phyloP scores from a whole-genome alignment of 331 rosid species.

The Pyrus hybrid region DNA sequence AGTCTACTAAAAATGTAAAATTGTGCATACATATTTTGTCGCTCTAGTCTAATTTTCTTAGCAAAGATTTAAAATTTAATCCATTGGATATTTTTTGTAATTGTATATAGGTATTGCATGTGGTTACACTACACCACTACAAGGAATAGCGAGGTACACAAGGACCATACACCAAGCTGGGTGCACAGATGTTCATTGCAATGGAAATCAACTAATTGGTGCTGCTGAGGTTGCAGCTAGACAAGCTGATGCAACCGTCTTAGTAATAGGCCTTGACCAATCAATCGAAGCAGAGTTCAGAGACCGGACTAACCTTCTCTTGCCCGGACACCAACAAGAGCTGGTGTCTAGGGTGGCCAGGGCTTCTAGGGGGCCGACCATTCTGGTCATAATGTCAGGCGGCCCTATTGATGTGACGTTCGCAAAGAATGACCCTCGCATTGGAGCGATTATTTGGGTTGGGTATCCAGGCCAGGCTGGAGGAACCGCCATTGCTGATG shows the following conservation, averaged over 20 bases:
- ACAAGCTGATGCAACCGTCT: conserved; percentile 48
- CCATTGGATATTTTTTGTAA: not conserved
- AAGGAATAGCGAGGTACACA: conserved; percentile 69
- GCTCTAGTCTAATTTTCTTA: not conserved
- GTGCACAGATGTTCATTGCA: conserved; percentile 49
- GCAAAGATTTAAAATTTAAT: not conserved
- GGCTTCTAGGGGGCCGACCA: conserved; percentile 66
- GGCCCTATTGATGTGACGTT: conserved; percentile 76
- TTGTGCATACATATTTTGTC: not conserved
- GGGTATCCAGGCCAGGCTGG: conserved; percentile 99
- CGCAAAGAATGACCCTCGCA: conserved; percentile 51
- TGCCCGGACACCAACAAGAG: conserved; percentile 75
- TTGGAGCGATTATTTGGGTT: conserved; percentile 74
- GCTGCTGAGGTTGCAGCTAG: conserved; percentile 54
- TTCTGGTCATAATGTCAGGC: conserved; percentile 76
- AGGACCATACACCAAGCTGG: conserved; percentile 52
- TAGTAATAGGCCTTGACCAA: conserved; percentile 84
- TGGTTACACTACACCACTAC: conserved; percentile 68
- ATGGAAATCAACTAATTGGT: conserved; percentile 29
- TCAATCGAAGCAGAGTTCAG: conserved; percentile 70
- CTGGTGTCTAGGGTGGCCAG: conserved; percentile 50
- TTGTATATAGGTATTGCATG: conserved; percentile 58
- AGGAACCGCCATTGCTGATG: conserved; percentile 86
- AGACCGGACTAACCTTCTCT: conserved; percentile 47
- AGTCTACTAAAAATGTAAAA: not conserved